Percentiles rank a stretch among this genome's conserved stretches.
Evolutionary conservation across 2,329 filamentous ascomycete genomes (phyloP).

Genomic region (Hirsutella thompsonii): DNA sequence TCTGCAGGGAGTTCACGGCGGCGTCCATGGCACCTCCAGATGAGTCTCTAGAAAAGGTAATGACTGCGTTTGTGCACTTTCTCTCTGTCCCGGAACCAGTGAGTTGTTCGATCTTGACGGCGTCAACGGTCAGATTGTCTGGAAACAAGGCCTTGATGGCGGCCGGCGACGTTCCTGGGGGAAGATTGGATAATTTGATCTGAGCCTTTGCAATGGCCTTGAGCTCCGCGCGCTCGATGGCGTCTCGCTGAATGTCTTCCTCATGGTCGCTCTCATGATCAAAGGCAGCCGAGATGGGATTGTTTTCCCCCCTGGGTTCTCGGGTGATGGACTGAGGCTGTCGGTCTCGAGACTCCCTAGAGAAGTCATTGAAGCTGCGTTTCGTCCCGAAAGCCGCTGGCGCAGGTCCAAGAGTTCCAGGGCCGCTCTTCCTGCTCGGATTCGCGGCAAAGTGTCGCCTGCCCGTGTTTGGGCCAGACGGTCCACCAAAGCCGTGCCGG

Average conservation of each 20-base stretch:
- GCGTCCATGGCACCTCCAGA: constrained; percentile 73
- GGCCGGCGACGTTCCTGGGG: constrained; percentile 45
- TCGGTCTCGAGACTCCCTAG: constrained; percentile 19
- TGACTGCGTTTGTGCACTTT: constrained; percentile 64
- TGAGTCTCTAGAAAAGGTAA: constrained; percentile 69
- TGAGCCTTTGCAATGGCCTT: constrained; percentile 50
- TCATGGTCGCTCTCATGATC: constrained; percentile 54
- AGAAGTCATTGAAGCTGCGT: constrained; percentile 32
- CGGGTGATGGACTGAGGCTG: constrained; percentile 19
- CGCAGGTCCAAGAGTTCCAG: constrained; percentile 45
- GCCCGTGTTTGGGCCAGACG: constrained; percentile 4
- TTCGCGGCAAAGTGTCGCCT: constrained; percentile 55
- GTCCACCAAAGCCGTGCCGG: constrained; percentile 15
- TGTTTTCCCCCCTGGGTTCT: constrained; percentile 29
- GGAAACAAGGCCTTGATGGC: constrained; percentile 47
- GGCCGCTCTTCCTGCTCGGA: constrained; percentile 45
- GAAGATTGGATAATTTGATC: constrained; percentile 45
- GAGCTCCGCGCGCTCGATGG: constrained; percentile 34
- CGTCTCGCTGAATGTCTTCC: constrained; percentile 24
- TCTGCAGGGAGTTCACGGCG: constrained; percentile 65
- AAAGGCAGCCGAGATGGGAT: constrained; percentile 57
- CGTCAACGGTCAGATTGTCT: constrained; percentile 51
- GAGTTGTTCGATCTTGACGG: constrained; percentile 56
- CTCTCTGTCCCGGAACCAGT: constrained; percentile 43
- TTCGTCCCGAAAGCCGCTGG: constrained; percentile 39